Evolutionary conservation across 495 filamentous ascomycete genomes (phyloP), one percentile per base, ranked within the genome.

Genomic region (Cladorrhinum samala): DNA sequence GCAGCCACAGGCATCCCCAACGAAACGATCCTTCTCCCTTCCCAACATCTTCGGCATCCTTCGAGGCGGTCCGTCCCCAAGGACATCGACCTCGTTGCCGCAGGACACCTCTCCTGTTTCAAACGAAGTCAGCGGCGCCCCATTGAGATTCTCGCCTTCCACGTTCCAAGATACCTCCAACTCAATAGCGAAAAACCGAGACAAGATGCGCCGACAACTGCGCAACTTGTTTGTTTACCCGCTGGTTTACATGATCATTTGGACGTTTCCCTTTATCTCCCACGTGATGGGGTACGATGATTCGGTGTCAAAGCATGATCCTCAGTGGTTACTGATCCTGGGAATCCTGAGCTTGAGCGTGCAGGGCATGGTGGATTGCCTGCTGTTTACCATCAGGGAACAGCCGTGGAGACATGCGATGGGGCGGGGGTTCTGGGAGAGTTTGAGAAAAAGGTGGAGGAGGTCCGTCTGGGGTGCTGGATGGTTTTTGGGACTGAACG

Each of bases 151-250:
- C n/a, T n/a, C n/a, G n/a, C n/a, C n/a, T n/a, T n/a, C n/a, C n/a
- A n/a, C n/a, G n/a, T n/a, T n/a, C n/a, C n/a, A n/a, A n/a, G n/a
- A n/a, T n/a, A n/a, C 18, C 17, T 55, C 57, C 2, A 57, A 63
- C 24, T n/a, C n/a, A n/a, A 61, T 74, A 45, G 54, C 62, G 0
- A 64, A 62, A 6, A 74, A 70, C 19, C 73, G 83, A 39, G 70
- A 76, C 37, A 75, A 74, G 44, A 84, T 86, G 54, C 77, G 75
- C 30, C 78, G 82, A 4, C 87, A 89, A 57, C 71, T 89, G 9
- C 77, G 83, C 41, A 73, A 84, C 24, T 68, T 89, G 2, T 86
- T 89, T 61, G 79, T 84, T 43, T 89, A 91, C 65, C 87, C 87
- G 6, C 59, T 82, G 13, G 72, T 83, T 46, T 89, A 89, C 70